Evolutionary conservation across 345 rosid species (phyloP).

Genomic region (Orychophragmus violaceus): DNA sequence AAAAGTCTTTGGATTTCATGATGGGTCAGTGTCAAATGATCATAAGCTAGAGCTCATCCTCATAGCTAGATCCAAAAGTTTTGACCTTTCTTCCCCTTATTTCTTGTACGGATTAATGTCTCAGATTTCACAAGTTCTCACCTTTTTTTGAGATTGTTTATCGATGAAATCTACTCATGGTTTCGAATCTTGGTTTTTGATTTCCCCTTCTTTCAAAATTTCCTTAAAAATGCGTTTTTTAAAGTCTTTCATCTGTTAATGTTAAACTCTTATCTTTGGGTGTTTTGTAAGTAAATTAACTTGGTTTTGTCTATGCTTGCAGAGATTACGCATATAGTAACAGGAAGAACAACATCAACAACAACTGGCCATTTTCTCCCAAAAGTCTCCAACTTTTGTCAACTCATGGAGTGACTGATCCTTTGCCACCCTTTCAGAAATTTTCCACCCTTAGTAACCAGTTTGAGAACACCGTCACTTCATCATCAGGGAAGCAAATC

Average conservation of each 20-base stretch:
- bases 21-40: constrained; percentile 19
- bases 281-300: not conserved
- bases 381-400: constrained; percentile 70
- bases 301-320: constrained; percentile 20
- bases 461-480: constrained; percentile 26
- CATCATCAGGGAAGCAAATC: constrained; percentile 31
- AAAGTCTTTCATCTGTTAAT: not conserved
- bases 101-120: constrained; percentile 23
- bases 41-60: not conserved
- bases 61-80: constrained; percentile 16
- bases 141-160: not conserved
- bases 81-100: constrained; percentile 7
- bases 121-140: constrained; percentile 28
- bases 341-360: constrained; percentile 69
- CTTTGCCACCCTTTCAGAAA: constrained; percentile 78
- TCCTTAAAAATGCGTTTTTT: not conserved
- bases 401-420: constrained; percentile 83
- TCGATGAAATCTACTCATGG: not conserved
- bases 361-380: constrained; percentile 86
- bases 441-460: constrained; percentile 39
- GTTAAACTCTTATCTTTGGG: not conserved
- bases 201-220: not conserved
- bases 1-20: constrained; percentile 17
- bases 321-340: constrained; percentile 82
- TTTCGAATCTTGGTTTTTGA: not conserved